Base-by-base conservation (phyloP, 2,329 filamentous ascomycete species). In the Tolypocladium tropicale region DNA sequence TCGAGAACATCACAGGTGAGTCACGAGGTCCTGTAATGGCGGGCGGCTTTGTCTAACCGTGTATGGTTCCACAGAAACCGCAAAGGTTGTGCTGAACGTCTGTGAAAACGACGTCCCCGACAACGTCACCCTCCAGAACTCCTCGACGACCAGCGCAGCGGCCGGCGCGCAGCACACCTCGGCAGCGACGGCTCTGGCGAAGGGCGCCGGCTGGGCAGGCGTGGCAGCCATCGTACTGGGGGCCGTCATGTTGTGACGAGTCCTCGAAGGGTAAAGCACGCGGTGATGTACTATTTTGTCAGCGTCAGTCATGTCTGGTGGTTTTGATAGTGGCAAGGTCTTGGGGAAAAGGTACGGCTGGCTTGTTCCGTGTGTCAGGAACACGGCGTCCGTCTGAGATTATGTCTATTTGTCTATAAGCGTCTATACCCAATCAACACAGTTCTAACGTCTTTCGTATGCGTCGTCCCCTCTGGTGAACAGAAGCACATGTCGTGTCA, bases 1-100 rank as follows among this genome's bases (percentile, higher is more conserved):
- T 67, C n/a, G 63, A 70, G 3, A 69, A 74, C 11, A 61, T 74
- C 23, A 62, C 64, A 36, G 60, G 74, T 76, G 68, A 16, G 23
- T 4, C 25, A 9, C 46, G 16, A 18, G 6, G 16, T 14, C 25
- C 7, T n/a, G 9, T n/a, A 3, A 9, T 23, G 30, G 16, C 43
- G n/a, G 46, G n/a, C 11, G 3, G 16, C 6, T 6, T 37, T n/a
- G n/a, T 14, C n/a, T 30, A 21, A 14, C 32, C 16, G 9, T 30
- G 12, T 5, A 54, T n/a, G 30, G 5, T 11, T 46, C 28, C 23
- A 10, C 21, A 60, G 58, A 46, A 10, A 55, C 56, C 6, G 55
- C 54, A 11, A 41, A 18, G 39, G 53, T 56, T 49, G 57, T 60
- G 10, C 21, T 50, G 11, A 21, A 55, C 9, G 32, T 58, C 41